These are phyloP conservation scores for Penicillium pancosmium DNA, from an alignment of 495 filamentous ascomycete species.

Conservation along the genomic window DNA sequence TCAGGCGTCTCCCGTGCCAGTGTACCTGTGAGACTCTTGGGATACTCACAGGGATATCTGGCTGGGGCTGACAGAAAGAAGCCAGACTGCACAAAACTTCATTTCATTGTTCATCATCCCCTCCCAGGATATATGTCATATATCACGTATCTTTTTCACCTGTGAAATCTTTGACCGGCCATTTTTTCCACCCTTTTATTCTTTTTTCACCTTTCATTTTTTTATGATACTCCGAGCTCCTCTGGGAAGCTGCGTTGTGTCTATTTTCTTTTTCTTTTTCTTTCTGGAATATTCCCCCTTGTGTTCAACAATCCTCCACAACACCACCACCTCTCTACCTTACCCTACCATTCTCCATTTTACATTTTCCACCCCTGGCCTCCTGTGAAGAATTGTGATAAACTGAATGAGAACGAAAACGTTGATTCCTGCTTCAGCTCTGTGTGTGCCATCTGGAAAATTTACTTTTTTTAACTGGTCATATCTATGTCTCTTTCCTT, in stretches of 20 bases:
- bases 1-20: neutral
- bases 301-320: slow-evolving; percentile 20
- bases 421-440: slow-evolving; percentile 13
- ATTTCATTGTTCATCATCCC: slow-evolving; percentile 32
- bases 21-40: neutral
- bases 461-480: slow-evolving; percentile 26
- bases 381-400: slow-evolving; percentile 17
- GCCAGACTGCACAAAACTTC: slow-evolving; percentile 35
- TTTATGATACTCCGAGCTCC: slow-evolving; percentile 30
- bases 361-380: slow-evolving; percentile 21
- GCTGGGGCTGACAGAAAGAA: neutral
- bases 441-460: slow-evolving; percentile 24
- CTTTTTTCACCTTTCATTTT: slow-evolving; percentile 21
- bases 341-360: slow-evolving; percentile 8
- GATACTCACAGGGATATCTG: neutral
- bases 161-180: slow-evolving; percentile 35
- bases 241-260: slow-evolving; percentile 23
- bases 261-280: slow-evolving; percentile 21
- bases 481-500: slow-evolving; percentile 14
- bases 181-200: slow-evolving; percentile 23
- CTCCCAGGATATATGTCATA: slow-evolving; percentile 27
- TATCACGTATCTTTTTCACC: slow-evolving; percentile 32
- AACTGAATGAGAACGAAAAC: slow-evolving; percentile 27
- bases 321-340: slow-evolving; percentile 21
- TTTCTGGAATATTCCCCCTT: slow-evolving; percentile 38